Conservation (phyloP, 306 rosid species). For the Prunus armeniaca region DNA sequence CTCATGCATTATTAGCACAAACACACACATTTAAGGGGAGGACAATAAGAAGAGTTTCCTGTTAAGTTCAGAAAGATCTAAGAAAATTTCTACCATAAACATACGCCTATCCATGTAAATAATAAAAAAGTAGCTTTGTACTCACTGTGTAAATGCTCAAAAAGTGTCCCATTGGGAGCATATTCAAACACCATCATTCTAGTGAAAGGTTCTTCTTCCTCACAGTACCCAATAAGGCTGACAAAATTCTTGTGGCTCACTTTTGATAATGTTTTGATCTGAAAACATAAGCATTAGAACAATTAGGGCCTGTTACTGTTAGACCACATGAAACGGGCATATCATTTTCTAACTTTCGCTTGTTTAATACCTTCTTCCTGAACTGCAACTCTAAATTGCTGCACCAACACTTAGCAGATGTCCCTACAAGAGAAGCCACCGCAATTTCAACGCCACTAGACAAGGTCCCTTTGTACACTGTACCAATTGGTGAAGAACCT, state of each 20-base stretch:
- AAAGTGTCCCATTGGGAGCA: constrained; percentile 91
- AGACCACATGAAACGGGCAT: constrained; percentile 11
- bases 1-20: constrained; percentile 1
- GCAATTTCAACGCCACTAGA: constrained; percentile 96
- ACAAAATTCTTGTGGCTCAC: constrained; percentile 95
- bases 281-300: constrained; percentile 29
- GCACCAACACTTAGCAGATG: constrained; percentile 65
- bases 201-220: constrained; percentile 88
- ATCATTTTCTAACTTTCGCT: not conserved
- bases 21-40: not conserved
- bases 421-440: constrained; percentile 56
- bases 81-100: too few species aligned
- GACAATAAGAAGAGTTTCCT: not conserved
- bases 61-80: too few species aligned
- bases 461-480: constrained; percentile 90
- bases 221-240: constrained; percentile 81
- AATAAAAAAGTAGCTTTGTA: not conserved
- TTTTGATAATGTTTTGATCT: constrained; percentile 74
- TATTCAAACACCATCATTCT: constrained; percentile 96
- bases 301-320: constrained; percentile 19
- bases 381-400: constrained; percentile 62
- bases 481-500: constrained; percentile 70
- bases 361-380: constrained; percentile 71
- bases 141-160: constrained; percentile 94
- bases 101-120: too few species aligned